Evolutionary conservation across 1,284 basidiomycete genomes (phyloP).

Genomic region (Anthracocystis walkeri): DNA sequence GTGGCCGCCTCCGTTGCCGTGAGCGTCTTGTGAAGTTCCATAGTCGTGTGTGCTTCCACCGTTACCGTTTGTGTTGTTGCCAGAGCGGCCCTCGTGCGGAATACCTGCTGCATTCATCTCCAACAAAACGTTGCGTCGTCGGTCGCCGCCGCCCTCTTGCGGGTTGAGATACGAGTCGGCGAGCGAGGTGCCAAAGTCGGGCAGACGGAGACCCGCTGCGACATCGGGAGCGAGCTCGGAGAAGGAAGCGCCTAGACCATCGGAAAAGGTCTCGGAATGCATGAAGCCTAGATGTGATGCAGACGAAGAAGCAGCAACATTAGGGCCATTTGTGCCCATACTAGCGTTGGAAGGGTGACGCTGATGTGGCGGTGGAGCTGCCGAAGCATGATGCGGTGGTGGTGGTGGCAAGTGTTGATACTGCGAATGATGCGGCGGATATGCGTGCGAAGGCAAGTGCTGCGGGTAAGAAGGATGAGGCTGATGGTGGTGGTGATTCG

Average conservation of each 20-base stretch:
- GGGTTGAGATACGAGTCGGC: conserved; percentile 59
- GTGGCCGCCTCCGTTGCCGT: conserved; percentile 18
- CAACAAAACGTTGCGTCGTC: conserved; percentile 45
- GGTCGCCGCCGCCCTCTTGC: conserved; percentile 34
- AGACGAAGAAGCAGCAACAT: neutral
- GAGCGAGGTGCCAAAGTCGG: conserved; percentile 57
- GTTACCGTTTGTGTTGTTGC: conserved; percentile 11
- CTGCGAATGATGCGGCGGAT: conserved; percentile 24
- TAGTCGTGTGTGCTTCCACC: conserved; percentile 10
- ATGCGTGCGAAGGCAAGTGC: conserved; percentile 29
- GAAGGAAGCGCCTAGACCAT: conserved; percentile 45
- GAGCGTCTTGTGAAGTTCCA: conserved; percentile 14
- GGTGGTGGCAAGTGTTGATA: conserved; percentile 15
- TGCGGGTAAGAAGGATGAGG: conserved; percentile 28
- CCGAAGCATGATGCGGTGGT: conserved; percentile 20
- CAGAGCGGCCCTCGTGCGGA: conserved; percentile 7
- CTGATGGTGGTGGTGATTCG: conserved; percentile 28
- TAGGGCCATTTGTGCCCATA: conserved; percentile 5
- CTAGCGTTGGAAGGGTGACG: conserved; percentile 28
- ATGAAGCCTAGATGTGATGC: conserved; percentile 29
- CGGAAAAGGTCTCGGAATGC: conserved; percentile 24
- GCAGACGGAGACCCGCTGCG: conserved; percentile 47
- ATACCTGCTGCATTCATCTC: conserved; percentile 33
- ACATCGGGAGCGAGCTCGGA: conserved; percentile 46
- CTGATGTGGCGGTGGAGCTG: conserved; percentile 14